Evolutionary conservation across 2,329 filamentous ascomycete species (phyloP), one percentile per base, ranked within the genome.

Genomic region (Phaeosphaeria sp.): DNA sequence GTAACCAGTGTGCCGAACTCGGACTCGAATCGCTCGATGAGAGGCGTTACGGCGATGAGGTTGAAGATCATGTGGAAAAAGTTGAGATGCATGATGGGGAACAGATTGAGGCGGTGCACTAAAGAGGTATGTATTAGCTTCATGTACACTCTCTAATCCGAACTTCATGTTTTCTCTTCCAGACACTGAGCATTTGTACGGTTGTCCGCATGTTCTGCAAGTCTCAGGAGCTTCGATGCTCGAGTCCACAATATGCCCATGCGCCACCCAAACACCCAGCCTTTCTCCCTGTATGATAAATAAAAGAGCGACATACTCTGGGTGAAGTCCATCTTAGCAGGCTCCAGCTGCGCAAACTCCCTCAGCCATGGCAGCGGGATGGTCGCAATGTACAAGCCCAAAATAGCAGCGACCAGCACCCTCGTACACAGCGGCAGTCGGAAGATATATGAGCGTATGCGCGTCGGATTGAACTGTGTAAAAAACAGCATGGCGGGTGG

Each of bases 21-120:
- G 61, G 87, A 86, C 80, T 99, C 95, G 77, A 98, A 99, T 60
- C 93, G 87, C 78, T 97, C 94, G 76, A 99, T 81, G 51, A 99
- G 82, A n/a, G 95, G 95, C 41, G 89, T 89, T 62, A 98, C 77
- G 21, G 92, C 91, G 62, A 96, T 52, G 22, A 92, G 76, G 78
- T 98, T 97, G 72, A 96, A 81, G 52, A 93, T 72, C 60, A 89
- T 84, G 78, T 98, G 95, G 67, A 97, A 82, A 74, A 96, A 84
- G 68, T 90, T 90, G 46, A 87, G 78, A 75, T 99, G 95, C 59
- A 97, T 88, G 55, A 99, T 82, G 0, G 93, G 92, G 73, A 92
- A 99, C 0, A 94, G 96, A 74, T 97, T 97, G 36, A 96, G 84
- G 60, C 95, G 89, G 78, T 97, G 94, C 81, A 96, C 93, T 97